These are phyloP conservation scores for Agaricus blazei DNA, from an alignment of 768 basidiomycete genomes.

Conservation along the genomic window DNA sequence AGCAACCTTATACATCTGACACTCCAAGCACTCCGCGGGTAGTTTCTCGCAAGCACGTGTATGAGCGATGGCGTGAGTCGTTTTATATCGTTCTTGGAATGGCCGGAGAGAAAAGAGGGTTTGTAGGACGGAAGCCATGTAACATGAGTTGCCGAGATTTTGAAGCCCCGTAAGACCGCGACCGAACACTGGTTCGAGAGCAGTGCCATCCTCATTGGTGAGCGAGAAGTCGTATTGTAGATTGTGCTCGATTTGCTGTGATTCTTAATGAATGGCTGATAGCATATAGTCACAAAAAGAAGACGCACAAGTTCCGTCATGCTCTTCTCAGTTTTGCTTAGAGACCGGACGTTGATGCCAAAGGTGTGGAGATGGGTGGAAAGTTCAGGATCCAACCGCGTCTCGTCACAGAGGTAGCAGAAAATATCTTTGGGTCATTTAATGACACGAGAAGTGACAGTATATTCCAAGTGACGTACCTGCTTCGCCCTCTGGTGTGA, in stretches of 20 bases:
- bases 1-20: slow-evolving; percentile 89
- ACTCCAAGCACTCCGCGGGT: slow-evolving; percentile 87
- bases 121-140: slow-evolving; percentile 94
- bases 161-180: slow-evolving; percentile 83
- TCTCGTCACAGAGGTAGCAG: slow-evolving; percentile 89
- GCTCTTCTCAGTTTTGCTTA: slow-evolving; percentile 91
- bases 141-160: slow-evolving; percentile 97
- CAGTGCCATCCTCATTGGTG: slow-evolving; percentile 79
- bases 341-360: slow-evolving; percentile 78
- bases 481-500: slow-evolving; percentile 90
- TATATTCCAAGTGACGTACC: slow-evolving; percentile 41
- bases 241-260: slow-evolving; percentile 95
- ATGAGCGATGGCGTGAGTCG: slow-evolving; percentile 40
- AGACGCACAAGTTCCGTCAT: slow-evolving; percentile 85
- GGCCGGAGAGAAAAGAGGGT: slow-evolving; percentile 73
- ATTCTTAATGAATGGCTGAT: background rate
- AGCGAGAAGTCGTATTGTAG: slow-evolving; percentile 92
- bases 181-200: slow-evolving; percentile 85
- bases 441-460: background rate
- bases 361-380: slow-evolving; percentile 71
- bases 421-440: slow-evolving; percentile 59
- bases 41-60: slow-evolving; percentile 24
- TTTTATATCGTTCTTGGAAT: slow-evolving; percentile 71
- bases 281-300: background rate
- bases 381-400: slow-evolving; percentile 72